Conservation (phyloP, 257 asterid genomes). For the Scutellaria baicalensis region DNA sequence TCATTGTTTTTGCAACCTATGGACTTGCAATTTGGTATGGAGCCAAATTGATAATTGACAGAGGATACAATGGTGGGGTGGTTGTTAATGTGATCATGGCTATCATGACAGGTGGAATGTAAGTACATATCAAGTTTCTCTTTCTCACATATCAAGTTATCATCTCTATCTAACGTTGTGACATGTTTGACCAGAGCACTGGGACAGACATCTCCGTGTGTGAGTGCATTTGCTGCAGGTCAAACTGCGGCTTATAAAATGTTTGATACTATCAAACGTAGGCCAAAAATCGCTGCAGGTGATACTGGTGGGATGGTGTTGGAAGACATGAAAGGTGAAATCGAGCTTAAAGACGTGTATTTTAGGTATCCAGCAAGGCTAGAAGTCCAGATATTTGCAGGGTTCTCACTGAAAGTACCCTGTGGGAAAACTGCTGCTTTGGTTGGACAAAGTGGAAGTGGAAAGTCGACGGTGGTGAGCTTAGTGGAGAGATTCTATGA, state of each 20-base stretch:
- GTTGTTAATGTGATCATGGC: slow-evolving; percentile 59
- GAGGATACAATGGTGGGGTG: slow-evolving; percentile 49
- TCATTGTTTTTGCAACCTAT: slow-evolving; percentile 38
- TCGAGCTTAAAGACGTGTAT: slow-evolving; percentile 45
- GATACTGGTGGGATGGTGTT: slow-evolving; percentile 31
- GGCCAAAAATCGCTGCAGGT: slow-evolving; percentile 43
- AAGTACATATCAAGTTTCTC: slow-evolving; percentile 15
- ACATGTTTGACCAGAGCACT: slow-evolving; percentile 38
- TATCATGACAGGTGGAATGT: slow-evolving; percentile 61
- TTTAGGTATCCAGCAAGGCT: slow-evolving; percentile 69
- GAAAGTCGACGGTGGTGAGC: slow-evolving; percentile 68
- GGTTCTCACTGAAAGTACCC: slow-evolving; percentile 41
- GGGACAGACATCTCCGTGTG: slow-evolving; percentile 54
- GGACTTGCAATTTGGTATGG: slow-evolving; percentile 79
- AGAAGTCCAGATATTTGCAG: slow-evolving; percentile 52
- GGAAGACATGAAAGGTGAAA: slow-evolving; percentile 41
- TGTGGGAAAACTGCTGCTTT: slow-evolving; percentile 55
- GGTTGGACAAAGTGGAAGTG: slow-evolving; percentile 82
- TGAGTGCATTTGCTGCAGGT: slow-evolving; percentile 63
- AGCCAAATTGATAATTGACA: slow-evolving; percentile 30
- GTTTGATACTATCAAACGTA: slow-evolving; percentile 59
- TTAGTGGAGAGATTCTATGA: slow-evolving; percentile 68
- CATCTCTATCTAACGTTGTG: not conserved
- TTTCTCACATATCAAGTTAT: not conserved
- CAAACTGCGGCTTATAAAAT: slow-evolving; percentile 65